These are phyloP conservation scores for Hortiboletus campestris DNA, from an alignment of 768 basidiomycete genomes.

Conservation along the genomic window DNA sequence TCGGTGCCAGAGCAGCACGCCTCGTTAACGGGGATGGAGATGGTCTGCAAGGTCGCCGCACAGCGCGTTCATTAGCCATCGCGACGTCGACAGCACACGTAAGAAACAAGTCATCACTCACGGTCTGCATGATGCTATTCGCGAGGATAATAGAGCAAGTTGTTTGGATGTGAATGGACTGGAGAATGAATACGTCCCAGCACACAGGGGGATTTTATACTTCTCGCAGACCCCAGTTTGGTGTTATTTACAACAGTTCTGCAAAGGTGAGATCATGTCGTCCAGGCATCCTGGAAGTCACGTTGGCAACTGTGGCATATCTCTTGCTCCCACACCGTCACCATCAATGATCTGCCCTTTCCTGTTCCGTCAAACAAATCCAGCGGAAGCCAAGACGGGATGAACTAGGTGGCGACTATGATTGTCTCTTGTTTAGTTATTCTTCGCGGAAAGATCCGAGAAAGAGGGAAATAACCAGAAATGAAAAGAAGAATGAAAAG, in stretches of 20 bases:
- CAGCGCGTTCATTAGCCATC: background rate
- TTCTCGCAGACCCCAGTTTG: background rate
- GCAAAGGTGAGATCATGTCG: background rate
- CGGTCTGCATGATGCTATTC: slow-evolving; percentile 10
- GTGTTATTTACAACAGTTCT: background rate
- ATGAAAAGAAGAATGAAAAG: background rate
- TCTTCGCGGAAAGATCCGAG: background rate
- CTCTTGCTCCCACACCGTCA: background rate
- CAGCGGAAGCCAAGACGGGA: background rate
- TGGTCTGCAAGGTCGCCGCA: background rate
- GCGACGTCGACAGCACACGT: background rate
- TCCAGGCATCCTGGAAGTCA: background rate
- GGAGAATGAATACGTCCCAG: background rate
- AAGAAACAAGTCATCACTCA: background rate
- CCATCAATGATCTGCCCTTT: background rate
- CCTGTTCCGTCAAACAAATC: background rate
- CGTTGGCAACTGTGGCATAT: background rate
- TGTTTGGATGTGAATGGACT: background rate
- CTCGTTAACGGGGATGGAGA: slow-evolving; percentile 16
- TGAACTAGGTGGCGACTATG: background rate
- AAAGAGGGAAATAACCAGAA: background rate
- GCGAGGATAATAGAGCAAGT: background rate
- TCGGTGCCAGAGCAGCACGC: slow-evolving; percentile 16
- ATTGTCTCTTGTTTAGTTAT: background rate
- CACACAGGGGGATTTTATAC: background rate